Conservation (phyloP, 768 basidiomycete genomes). For the Thelephora ganbajun region DNA sequence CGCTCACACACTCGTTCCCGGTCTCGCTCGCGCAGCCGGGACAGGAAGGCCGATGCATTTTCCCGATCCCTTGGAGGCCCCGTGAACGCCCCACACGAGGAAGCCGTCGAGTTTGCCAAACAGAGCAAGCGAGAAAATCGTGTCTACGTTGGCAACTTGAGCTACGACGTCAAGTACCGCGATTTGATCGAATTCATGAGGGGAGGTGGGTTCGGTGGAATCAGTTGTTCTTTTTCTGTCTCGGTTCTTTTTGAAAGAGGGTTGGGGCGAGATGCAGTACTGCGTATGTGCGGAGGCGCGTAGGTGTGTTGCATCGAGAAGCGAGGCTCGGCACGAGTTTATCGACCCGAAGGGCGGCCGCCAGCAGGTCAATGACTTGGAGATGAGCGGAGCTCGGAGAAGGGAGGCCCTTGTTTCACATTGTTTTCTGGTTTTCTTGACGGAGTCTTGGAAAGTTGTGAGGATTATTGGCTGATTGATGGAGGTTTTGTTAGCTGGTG, state of each 20-base stretch:
- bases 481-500: conserved; percentile 96
- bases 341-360: conserved; percentile 4
- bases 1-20: conserved; percentile 46
- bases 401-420: conserved; percentile 16
- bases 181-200: conserved; percentile 99
- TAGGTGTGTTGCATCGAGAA: conserved; percentile 2
- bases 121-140: conserved; percentile 95
- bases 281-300: conserved; percentile 4
- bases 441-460: conserved; percentile 43
- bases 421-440: conserved; percentile 26
- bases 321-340: conserved; percentile 4
- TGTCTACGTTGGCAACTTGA: conserved; percentile 97
- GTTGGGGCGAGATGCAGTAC: background rate
- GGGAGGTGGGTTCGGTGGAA: conserved; percentile 91
- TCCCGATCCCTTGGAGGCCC: conserved; percentile 75
- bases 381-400: background rate
- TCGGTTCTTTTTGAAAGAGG: conserved; percentile 1
- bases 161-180: conserved; percentile 96
- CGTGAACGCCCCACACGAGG: conserved; percentile 84
- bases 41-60: conserved; percentile 55
- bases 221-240: conserved; percentile 33
- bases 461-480: conserved; percentile 66
- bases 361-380: conserved; percentile 9
- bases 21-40: conserved; percentile 38
- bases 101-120: conserved; percentile 91